phyloP scores from a whole-genome alignment of 345 rosid species.

The Syzygium aromaticum region DNA sequence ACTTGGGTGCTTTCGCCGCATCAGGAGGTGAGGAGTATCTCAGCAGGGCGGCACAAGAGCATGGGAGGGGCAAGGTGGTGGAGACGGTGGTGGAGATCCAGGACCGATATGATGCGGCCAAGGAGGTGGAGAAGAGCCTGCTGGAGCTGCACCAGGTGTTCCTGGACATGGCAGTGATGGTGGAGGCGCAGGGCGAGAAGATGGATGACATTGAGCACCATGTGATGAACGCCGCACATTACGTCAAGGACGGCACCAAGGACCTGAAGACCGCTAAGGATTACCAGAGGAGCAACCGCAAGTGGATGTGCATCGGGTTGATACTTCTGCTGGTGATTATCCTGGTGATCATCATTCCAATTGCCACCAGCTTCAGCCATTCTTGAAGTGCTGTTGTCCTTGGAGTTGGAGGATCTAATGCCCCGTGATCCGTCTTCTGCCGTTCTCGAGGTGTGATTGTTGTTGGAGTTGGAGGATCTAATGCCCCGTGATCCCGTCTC shows the following conservation, averaged over 20 bases:
- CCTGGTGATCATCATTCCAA: constrained; percentile 61
- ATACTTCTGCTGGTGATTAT: constrained; percentile 59
- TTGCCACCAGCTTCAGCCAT: constrained; percentile 62
- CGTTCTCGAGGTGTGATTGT: background rate
- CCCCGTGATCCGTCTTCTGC: background rate
- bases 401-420: background rate
- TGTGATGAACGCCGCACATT: constrained; percentile 70
- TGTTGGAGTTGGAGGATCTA: background rate
- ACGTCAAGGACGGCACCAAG: constrained; percentile 71
- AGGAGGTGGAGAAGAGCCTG: constrained; percentile 90
- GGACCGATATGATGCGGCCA: constrained; percentile 78
- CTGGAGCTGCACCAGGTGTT: constrained; percentile 94
- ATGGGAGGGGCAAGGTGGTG: constrained; percentile 82
- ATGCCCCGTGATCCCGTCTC: background rate
- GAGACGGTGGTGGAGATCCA: constrained; percentile 94
- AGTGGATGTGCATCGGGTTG: constrained; percentile 67
- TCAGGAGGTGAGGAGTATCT: constrained; percentile 69
- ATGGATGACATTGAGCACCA: constrained; percentile 93
- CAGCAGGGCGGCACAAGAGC: constrained; percentile 71
- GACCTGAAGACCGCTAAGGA: constrained; percentile 63
- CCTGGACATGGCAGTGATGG: constrained; percentile 95
- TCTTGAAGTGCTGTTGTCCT: constrained; percentile 29
- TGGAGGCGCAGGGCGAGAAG: constrained; percentile 87
- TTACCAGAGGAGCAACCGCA: constrained; percentile 70
- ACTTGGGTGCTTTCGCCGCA: background rate